Base-by-base conservation (phyloP, 1,284 basidiomycete genomes). In the Fistulinella cinereoalba region DNA sequence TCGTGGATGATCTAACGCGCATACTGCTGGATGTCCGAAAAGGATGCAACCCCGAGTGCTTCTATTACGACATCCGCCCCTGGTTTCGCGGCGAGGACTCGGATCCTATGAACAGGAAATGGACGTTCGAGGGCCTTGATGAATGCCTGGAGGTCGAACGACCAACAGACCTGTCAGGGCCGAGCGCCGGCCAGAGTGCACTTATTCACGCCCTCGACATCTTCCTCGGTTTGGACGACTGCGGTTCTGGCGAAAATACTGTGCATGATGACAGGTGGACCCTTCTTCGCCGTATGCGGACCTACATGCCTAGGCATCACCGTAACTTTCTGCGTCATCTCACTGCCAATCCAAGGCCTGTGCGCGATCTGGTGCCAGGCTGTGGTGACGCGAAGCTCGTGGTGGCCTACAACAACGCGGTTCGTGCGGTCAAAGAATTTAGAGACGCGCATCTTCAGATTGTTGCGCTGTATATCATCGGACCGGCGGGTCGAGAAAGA, bases 51-150 rank as follows among this genome's bases (percentile, higher is more conserved):
- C 92, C 93, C 0, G 74, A 79, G 9, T 72, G 82, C 25, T 98
- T 97, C 59, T 97, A 93, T 67, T 79, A 87, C 66, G 71, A 80
- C 29, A 84, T 97, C 51, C 77, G 95, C 12, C 95, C 94, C 0
- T 98, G 95, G 94, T 92, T 98, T 71, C 78, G 83, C 21, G 95
- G 94, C 6, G 81, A 82, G 25, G 90, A 94, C 62, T 83, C 85
- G 2, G 80, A 81, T 53, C 67, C 75, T 4, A 70, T 71, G 10
- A 62, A 71, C 29, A 68, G 79, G 13, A 79, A 77, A 39, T 98
- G 95, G 94, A 60, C 79, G 8, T 97, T 92, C 57, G 83, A 92
- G 52, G 92, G 92, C 13, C 68, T 89, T 4, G 76, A 83, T n/a
- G 71, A 75, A 22, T 65, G 76, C 49, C 68, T 73, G 16, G 70